phyloP scores from a whole-genome alignment of 1,284 basidiomycete species.

The Trametes pubescens region DNA sequence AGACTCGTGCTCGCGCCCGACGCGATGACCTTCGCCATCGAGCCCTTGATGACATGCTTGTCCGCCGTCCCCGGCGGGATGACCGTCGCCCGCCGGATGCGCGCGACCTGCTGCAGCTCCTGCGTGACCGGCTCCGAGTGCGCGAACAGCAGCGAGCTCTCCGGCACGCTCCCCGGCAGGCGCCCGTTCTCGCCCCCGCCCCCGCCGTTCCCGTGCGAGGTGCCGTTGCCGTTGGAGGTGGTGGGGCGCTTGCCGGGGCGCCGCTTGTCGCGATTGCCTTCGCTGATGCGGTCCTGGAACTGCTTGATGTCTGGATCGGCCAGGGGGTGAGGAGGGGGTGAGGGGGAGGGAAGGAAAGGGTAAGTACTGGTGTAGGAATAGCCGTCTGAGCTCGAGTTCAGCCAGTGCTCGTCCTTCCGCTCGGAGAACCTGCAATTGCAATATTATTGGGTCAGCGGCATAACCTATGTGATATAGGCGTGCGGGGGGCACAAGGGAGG shows the following conservation, averaged over 20 bases:
- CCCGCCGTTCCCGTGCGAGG: neutral
- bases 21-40: constrained; percentile 60
- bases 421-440: constrained; percentile 44
- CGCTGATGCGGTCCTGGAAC: constrained; percentile 25
- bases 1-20: constrained; percentile 31
- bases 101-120: constrained; percentile 48
- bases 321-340: constrained; percentile 20
- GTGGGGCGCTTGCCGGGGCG: constrained; percentile 17
- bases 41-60: constrained; percentile 60
- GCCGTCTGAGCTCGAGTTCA: constrained; percentile 63
- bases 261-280: constrained; percentile 25
- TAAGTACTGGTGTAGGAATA: constrained; percentile 61
- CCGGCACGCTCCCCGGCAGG: constrained; percentile 14
- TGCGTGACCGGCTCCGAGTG: constrained; percentile 46
- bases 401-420: constrained; percentile 64
- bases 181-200: neutral
- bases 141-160: constrained; percentile 27
- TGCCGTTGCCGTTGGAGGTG: neutral
- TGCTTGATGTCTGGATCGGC: constrained; percentile 27
- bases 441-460: neutral
- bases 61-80: constrained; percentile 51
- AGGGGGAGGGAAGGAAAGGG: neutral
- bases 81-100: constrained; percentile 51
- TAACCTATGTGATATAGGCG: no score
- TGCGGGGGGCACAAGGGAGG: neutral